Conservation (phyloP, 805 yeast species). For the Saccharomycopsis sp. region DNA sequence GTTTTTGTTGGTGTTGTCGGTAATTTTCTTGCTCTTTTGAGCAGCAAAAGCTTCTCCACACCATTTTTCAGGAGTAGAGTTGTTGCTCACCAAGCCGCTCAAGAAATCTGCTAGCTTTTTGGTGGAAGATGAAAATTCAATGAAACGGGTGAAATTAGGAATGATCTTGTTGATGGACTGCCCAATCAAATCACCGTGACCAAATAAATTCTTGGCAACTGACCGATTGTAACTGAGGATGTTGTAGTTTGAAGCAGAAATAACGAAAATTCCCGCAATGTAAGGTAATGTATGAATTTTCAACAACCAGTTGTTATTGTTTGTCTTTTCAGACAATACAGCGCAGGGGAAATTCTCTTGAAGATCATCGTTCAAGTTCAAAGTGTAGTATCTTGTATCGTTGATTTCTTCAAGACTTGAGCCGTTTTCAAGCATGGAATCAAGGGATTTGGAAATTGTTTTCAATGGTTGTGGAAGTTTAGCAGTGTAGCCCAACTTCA, state of each 20-base stretch:
- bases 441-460: constrained; percentile 13
- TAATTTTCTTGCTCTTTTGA: too few relatives aligned
- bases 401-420: constrained; percentile 31
- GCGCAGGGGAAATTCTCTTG: constrained; percentile 65
- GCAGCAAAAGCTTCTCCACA: too few relatives aligned
- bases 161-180: constrained; percentile 47
- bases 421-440: background rate
- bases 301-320: constrained; percentile 34
- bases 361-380: constrained; percentile 33
- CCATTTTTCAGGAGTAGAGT: constrained; percentile 18
- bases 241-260: constrained; percentile 38
- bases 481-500: constrained; percentile 10
- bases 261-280: constrained; percentile 76
- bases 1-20: constrained; percentile 4
- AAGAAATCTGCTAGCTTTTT: constrained; percentile 21
- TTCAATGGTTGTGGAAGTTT: constrained; percentile 13
- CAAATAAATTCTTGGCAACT: constrained; percentile 70
- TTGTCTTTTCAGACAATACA: constrained; percentile 39
- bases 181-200: constrained; percentile 38
- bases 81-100: constrained; percentile 20
- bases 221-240: constrained; percentile 73
- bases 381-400: constrained; percentile 53
- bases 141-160: constrained; percentile 49
- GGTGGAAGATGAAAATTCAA: constrained; percentile 31
- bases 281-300: constrained; percentile 74